Conservation (phyloP, 2,329 filamentous ascomycete genomes). For the Paraphoma sp. region DNA sequence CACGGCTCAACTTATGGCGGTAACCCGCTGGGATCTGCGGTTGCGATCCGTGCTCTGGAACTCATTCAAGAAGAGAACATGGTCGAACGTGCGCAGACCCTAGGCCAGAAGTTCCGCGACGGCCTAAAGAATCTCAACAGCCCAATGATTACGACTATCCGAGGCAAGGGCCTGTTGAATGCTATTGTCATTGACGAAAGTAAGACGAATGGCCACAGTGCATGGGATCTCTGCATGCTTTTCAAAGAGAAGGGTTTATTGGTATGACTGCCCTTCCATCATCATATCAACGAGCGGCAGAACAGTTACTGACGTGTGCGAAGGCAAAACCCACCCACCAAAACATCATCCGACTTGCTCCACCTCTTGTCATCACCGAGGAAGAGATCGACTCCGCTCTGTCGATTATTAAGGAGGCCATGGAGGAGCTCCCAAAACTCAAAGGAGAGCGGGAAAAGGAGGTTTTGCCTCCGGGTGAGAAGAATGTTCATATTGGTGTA, state of each 20-base stretch:
- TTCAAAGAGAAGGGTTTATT: conserved; percentile 94
- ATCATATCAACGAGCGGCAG: no score
- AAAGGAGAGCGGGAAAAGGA: conserved; percentile 61
- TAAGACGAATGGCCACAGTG: conserved; percentile 82
- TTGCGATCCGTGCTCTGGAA: conserved; percentile 93
- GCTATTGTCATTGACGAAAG: conserved; percentile 94
- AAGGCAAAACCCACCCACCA: conserved; percentile 98
- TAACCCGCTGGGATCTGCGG: conserved; percentile 92
- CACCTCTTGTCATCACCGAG: conserved; percentile 92
- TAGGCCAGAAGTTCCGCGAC: conserved; percentile 84
- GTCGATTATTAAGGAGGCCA: conserved; percentile 78
- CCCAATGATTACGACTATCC: conserved; percentile 80
- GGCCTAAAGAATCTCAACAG: conserved; percentile 77
- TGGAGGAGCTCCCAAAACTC: conserved; percentile 78
- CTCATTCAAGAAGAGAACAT: conserved; percentile 91
- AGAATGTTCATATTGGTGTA: conserved; percentile 65
- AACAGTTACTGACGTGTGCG: conserved; percentile 5
- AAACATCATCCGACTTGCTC: conserved; percentile 98
- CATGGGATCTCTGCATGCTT: conserved; percentile 96
- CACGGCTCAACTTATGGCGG: conserved; percentile 99
- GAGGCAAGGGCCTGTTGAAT: conserved; percentile 93
- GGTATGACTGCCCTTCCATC: conserved; percentile 56
- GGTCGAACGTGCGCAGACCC: conserved; percentile 78
- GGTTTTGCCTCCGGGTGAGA: conserved; percentile 65
- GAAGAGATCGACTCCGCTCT: conserved; percentile 81